Evolutionary conservation across 2,329 filamentous ascomycete genomes (phyloP).

Genomic region (Trichophyton schoenleinii): DNA sequence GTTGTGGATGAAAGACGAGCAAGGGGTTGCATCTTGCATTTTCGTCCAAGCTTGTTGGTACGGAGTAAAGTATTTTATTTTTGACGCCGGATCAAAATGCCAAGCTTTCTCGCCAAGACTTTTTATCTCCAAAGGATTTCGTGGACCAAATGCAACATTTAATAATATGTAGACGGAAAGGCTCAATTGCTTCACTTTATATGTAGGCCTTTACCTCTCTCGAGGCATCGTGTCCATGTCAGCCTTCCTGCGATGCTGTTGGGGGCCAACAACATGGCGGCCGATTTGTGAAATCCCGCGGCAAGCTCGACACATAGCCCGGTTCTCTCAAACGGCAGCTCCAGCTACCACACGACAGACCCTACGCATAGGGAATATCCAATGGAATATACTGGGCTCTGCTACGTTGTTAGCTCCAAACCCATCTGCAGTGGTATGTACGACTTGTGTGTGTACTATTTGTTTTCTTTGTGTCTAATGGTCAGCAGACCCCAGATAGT

Average conservation of each 20-base stretch:
- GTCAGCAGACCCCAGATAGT: background rate
- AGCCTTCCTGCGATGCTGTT: conserved; percentile 4
- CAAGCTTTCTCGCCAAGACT: background rate
- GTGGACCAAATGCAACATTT: background rate
- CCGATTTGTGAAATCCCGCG: conserved; percentile 1
- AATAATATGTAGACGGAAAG: background rate
- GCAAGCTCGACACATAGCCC: background rate
- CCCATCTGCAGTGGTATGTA: conserved; percentile 7
- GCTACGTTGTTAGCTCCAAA: conserved; percentile 8
- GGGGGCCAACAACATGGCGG: background rate
- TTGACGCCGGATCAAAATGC: background rate
- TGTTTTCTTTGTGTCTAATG: background rate
- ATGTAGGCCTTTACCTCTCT: background rate
- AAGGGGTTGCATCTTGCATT: too few relatives aligned
- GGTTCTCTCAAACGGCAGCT: background rate
- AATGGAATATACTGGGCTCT: conserved; percentile 4
- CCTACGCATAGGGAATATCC: background rate
- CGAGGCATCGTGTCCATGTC: conserved; percentile 6
- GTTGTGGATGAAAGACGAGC: too few relatives aligned
- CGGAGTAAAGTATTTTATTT: too few relatives aligned
- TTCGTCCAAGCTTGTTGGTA: too few relatives aligned
- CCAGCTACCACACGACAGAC: background rate
- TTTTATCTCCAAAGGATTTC: background rate
- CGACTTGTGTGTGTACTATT: background rate
- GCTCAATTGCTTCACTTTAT: background rate